Evolutionary conservation across 768 basidiomycete species (phyloP).

Genomic region (Tylopilus vinaceipallidus): DNA sequence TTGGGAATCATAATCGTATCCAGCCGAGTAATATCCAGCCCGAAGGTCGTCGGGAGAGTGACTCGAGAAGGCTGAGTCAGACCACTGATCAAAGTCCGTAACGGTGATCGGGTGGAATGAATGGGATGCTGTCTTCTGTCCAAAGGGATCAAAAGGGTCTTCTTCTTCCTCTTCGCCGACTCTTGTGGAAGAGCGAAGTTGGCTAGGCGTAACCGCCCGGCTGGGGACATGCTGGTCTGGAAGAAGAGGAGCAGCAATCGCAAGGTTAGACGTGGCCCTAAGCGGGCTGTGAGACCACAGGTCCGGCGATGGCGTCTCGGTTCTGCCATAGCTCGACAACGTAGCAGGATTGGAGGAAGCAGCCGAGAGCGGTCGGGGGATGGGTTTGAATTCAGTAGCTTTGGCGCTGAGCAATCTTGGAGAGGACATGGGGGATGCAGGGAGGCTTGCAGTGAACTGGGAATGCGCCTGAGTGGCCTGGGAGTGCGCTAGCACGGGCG

Average conservation of each 20-base stretch:
- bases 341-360: constrained; percentile 54
- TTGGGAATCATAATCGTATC: constrained; percentile 33
- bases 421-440: constrained; percentile 81
- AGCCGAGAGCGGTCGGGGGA: constrained; percentile 75
- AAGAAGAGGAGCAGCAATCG: constrained; percentile 86
- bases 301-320: constrained; percentile 87
- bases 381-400: constrained; percentile 85
- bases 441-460: constrained; percentile 78
- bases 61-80: constrained; percentile 51
- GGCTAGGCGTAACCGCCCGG: constrained; percentile 67
- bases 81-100: constrained; percentile 63
- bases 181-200: constrained; percentile 62
- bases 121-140: constrained; percentile 41
- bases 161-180: constrained; percentile 67
- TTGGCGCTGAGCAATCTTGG: constrained; percentile 87
- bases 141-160: constrained; percentile 82
- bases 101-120: constrained; percentile 63
- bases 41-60: constrained; percentile 52
- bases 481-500: constrained; percentile 60
- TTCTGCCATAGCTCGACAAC: constrained; percentile 46
- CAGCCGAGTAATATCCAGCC: constrained; percentile 28
- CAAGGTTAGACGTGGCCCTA: constrained; percentile 78
- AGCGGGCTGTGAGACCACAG: constrained; percentile 76
- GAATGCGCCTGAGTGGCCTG: constrained; percentile 53
- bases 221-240: constrained; percentile 57